Evolutionary conservation across 2,329 filamentous ascomycete genomes (phyloP).

Genomic region (Ophiostoma ulmi): DNA sequence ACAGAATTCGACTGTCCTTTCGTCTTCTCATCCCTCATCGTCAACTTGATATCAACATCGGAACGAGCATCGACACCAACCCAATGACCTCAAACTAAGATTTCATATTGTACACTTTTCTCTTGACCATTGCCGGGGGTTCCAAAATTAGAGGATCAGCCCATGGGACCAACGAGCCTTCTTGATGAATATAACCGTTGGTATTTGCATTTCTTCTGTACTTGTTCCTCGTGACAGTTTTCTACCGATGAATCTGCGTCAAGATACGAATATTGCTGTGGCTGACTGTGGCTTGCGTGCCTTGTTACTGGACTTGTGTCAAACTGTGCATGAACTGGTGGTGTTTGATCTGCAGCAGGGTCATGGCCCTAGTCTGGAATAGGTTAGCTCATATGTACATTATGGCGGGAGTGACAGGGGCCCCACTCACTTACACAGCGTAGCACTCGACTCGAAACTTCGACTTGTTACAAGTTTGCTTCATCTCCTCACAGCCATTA

Average conservation of each 20-base stretch:
- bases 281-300: slow-evolving; percentile 7
- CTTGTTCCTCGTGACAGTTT: no score
- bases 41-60: neutral
- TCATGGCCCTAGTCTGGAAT: neutral
- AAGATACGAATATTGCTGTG: neutral
- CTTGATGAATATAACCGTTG: neutral
- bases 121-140: neutral
- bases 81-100: neutral
- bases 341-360: neutral
- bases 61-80: neutral
- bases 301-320: neutral
- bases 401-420: neutral
- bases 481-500: neutral
- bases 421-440: slow-evolving; percentile 12
- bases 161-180: neutral
- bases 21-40: neutral
- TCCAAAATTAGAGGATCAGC: neutral
- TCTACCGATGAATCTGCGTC: neutral
- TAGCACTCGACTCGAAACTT: slow-evolving; percentile 11
- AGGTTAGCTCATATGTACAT: neutral
- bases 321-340: neutral
- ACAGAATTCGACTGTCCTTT: no score
- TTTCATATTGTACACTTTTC: neutral
- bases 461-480: slow-evolving; percentile 10
- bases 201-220: neutral